phyloP scores from a whole-genome alignment of 768 basidiomycete species.

The Mycena leptocephala region DNA sequence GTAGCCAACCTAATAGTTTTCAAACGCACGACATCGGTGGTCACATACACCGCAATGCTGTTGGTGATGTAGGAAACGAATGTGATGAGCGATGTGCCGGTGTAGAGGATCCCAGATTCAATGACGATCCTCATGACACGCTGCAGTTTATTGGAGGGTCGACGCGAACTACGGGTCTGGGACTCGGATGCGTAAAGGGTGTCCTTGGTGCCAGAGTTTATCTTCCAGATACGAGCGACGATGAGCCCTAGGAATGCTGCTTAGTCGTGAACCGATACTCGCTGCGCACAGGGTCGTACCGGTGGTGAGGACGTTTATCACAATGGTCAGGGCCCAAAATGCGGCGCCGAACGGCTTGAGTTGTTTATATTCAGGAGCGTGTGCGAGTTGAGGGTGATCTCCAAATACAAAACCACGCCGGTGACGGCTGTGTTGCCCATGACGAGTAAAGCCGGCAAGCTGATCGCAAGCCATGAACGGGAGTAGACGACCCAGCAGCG shows the following conservation, averaged over 20 bases:
- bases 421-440: background rate
- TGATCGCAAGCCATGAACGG: conserved; percentile 2
- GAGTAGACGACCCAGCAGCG: conserved; percentile 25
- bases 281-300: background rate
- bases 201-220: background rate
- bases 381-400: background rate
- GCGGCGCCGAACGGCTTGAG: background rate
- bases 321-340: conserved; percentile 15
- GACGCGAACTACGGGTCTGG: background rate
- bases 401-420: background rate
- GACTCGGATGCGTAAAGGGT: background rate
- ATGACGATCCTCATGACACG: background rate
- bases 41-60: background rate
- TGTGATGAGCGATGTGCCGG: background rate
- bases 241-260: background rate
- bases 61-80: background rate
- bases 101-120: conserved; percentile 23
- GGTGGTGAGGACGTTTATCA: conserved; percentile 12
- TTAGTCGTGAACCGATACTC: background rate
- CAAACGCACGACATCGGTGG: background rate
- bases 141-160: background rate
- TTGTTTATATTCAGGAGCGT: background rate
- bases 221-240: background rate
- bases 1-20: too few species aligned
- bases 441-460: conserved; percentile 5